A percentile compares a stretch with the other conserved stretches of the same genome.
phyloP scores from a whole-genome alignment of 441 rosid species.

The Erodium texanum region DNA sequence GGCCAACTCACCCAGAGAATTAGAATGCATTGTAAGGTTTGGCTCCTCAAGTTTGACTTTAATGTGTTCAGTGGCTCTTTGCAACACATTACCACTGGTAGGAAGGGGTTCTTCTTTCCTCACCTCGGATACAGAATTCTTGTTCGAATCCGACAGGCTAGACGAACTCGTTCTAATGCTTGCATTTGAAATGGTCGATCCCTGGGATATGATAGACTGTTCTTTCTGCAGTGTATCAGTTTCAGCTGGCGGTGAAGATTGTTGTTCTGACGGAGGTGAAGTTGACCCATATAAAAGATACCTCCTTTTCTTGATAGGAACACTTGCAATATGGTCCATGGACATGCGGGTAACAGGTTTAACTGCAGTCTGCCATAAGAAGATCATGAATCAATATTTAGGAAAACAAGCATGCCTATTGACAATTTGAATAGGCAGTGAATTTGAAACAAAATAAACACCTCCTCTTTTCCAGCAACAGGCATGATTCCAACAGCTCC shows the following conservation, averaged over 20 bases:
- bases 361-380: constrained; percentile 45
- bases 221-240: constrained; percentile 17
- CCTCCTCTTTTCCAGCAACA: constrained; percentile 60
- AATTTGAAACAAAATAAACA: constrained; percentile 25
- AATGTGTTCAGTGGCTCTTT: constrained; percentile 3
- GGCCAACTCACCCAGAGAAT: constrained; percentile 22
- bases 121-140: constrained; percentile 17
- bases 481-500: constrained; percentile 26
- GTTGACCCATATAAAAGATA: constrained; percentile 31
- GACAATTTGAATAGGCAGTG: constrained; percentile 12
- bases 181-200: constrained; percentile 23
- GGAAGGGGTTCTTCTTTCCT: constrained; percentile 13
- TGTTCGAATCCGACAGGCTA: constrained; percentile 25
- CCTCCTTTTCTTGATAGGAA: constrained; percentile 91
- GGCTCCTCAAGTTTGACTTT: constrained; percentile 36
- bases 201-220: constrained; percentile 20
- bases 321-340: constrained; percentile 49
- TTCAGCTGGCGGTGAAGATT: constrained; percentile 14
- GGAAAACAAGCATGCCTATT: constrained; percentile 12
- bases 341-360: constrained; percentile 38
- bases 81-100: constrained; percentile 13
- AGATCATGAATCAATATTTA: constrained; percentile 27
- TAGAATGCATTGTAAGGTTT: constrained; percentile 20
- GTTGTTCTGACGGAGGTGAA: constrained; percentile 21
- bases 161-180: constrained; percentile 17